Evolutionary conservation across 495 filamentous ascomycete species (phyloP), one percentile per base, ranked within the genome.

Genomic region (Platismatia glauca): DNA sequence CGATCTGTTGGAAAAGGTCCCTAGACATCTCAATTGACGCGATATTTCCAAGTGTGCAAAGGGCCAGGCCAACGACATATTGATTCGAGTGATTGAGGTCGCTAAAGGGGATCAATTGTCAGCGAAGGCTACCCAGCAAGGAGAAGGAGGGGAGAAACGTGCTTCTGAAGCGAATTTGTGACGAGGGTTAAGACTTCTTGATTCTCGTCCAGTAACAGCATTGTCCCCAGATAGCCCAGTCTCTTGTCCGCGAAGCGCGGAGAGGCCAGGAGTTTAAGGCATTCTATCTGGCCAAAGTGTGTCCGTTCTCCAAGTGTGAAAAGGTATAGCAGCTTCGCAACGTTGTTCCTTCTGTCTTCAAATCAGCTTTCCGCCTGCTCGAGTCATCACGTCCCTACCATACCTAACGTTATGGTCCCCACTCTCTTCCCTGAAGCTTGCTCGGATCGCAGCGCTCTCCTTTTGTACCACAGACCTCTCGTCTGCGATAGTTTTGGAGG

Each of bases 211-310:
- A 98, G 76, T 70, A 98, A 76, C 67, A 98, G 77, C 86, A 97
- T 98, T 0, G 94, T 97, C 29, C 95, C 94, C 63, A 98, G 78
- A 73, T 98, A 97, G 31, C 94, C 94, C 70, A 98, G 75, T 48
- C 94, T 86, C 78, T 98, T 98, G 81, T 98, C 94, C 67, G 95
- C 94, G 73, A 98, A 98, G 44, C 92, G 89, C 63, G 95, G 92
- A 15, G 95, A 97, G 60, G 94, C 94, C 22, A 98, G 84, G 52
- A 98, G 82, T 76, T 97, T 98, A 71, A 98, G 82, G 75, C 94
- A 98, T 86, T 98, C 94, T 75, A 98, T 97, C 79, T 98, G 94
- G 58, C 94, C 94, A 72, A 98, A 98, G 77, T 98, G 94, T 64
- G 94, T 98, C 63, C 94, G 83, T 74, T 98, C 94, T 61, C 94